Evolutionary conservation across 2,329 filamentous ascomycete species (phyloP), one percentile per base, ranked within the genome.

Genomic region (Elsinoe fawcettii): DNA sequence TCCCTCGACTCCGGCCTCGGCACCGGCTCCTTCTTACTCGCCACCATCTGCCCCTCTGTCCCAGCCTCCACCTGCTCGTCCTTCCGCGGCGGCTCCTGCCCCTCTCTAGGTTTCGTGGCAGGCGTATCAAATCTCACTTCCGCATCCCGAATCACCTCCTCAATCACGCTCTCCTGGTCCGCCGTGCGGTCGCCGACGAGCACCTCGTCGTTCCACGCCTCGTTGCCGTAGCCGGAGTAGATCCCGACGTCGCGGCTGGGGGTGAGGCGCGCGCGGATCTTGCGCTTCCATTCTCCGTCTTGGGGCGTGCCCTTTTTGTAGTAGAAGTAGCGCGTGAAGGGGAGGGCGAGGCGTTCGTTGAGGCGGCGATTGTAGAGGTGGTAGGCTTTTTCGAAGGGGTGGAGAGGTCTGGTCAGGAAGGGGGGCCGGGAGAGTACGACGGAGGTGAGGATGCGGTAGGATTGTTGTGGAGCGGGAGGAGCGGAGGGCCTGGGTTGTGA

Each of bases 291-390:
- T 75, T 96, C 91, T 53, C 90, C 77, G 63, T 91, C 88, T 7
- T 83, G 80, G 1, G 90, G 86, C 9, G 91, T 95, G 68, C 89
- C 88, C 64, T 85, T 85, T 77, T 95, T 95, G 81, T 91, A 95
- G 80, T 95, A 99, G 75, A 97, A 93, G 70, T 88, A 88, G 63
- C 88, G 84, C 58, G 87, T 87, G 72, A 97, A 99, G 1, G 91
- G 88, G 3, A 93, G 80, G 18, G 86, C 84, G 55, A 96, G 80
- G 43, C 93, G 88, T 78, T 99, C 93, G 73, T 97, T 96, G 60
- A 99, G 80, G 12, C 93, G 90, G 66, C 92, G 92, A 76, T 99
- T 93, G 76, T 99, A 99, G 71, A 99, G 90, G 78, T 87, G 96
- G 75, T 87, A 97, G 62, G 92, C 80, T 68, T 90, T 87, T 73